phyloP scores from a whole-genome alignment of 78 protist species.

The Cavenderia fasciculata region DNA sequence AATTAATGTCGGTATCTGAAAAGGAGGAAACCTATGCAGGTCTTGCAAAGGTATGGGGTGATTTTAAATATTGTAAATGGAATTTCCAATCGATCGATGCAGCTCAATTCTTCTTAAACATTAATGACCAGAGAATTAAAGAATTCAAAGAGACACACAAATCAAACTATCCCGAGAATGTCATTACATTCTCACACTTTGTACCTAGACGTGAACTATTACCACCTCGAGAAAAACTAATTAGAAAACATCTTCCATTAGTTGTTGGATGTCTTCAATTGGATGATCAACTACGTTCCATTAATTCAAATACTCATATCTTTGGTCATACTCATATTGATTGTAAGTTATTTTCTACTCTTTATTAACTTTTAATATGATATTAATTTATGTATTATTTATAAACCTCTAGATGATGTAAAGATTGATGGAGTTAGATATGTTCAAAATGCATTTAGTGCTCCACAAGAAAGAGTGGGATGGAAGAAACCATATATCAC shows the following conservation, averaged over 20 bases:
- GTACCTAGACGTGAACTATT: slow-evolving; percentile 1
- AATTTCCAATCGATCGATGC: background rate
- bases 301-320: background rate
- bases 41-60: background rate
- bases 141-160: background rate
- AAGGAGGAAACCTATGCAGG: background rate
- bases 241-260: background rate
- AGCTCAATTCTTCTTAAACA: background rate
- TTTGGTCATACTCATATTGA: slow-evolving; percentile 23
- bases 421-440: slow-evolving; percentile 4
- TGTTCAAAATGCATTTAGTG: slow-evolving; percentile 10
- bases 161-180: background rate
- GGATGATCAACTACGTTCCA: background rate
- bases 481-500: slow-evolving; percentile 3
- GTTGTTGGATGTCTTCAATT: background rate
- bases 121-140: background rate
- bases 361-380: background rate
- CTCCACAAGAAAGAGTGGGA: slow-evolving; percentile 9
- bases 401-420: background rate
- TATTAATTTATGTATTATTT: background rate
- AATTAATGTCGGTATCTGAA: background rate
- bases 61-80: slow-evolving; percentile 22
- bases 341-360: background rate
- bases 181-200: background rate
- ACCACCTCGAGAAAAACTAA: background rate